phyloP scores from a whole-genome alignment of 73 alveolate genomes.

The Paramecium caudatum region DNA sequence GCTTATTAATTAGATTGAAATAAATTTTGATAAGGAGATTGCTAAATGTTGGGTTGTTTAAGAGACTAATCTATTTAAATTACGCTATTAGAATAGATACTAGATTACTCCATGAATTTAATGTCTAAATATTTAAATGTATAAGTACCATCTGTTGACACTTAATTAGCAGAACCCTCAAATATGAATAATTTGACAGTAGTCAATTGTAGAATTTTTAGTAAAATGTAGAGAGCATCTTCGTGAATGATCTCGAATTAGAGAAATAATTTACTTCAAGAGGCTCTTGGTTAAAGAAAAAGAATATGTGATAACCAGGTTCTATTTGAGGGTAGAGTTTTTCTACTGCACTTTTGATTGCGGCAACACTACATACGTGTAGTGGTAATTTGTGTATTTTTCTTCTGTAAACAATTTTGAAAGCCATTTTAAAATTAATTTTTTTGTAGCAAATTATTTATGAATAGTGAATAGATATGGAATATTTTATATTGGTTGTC shows the following conservation, averaged over 20 bases:
- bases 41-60: neutral
- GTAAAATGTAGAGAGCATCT: conserved; percentile 18
- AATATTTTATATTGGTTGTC: too few relatives aligned
- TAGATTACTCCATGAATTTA: conserved; percentile 46
- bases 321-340: conserved; percentile 43
- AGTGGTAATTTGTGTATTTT: conserved; percentile 57
- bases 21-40: neutral
- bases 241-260: conserved; percentile 11
- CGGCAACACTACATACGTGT: neutral
- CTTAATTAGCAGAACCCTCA: neutral
- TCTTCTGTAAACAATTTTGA: conserved; percentile 42
- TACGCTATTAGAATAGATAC: neutral
- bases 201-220: conserved; percentile 30
- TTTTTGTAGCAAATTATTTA: neutral
- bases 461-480: too few relatives aligned
- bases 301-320: neutral
- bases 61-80: neutral
- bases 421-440: conserved; percentile 48
- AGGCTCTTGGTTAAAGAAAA: conserved; percentile 4
- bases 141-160: conserved; percentile 15
- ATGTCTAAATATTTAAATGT: conserved; percentile 49
- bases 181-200: conserved; percentile 6
- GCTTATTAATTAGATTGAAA: neutral
- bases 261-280: conserved; percentile 4
- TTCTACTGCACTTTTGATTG: neutral